A percentile compares a stretch with the other conserved stretches of the same genome.
phyloP scores from a whole-genome alignment of 768 basidiomycete species.

The Tricholoma furcatifolium region DNA sequence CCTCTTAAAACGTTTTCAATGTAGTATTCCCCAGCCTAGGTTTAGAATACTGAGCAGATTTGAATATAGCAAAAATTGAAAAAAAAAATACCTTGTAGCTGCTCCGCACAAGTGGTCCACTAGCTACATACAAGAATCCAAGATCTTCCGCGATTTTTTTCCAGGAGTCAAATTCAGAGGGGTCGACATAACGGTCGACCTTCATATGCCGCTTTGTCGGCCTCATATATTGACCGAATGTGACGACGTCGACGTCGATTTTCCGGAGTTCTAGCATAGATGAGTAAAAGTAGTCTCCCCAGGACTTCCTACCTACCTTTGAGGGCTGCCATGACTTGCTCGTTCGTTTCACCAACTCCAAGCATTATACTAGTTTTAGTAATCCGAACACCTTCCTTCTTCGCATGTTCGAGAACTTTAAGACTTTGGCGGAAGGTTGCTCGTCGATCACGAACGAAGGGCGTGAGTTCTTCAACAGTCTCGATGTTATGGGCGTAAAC shows the following conservation, averaged over 20 bases:
- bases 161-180: conserved; percentile 91
- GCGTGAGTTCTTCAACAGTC: conserved; percentile 92
- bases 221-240: conserved; percentile 99
- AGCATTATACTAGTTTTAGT: conserved; percentile 99
- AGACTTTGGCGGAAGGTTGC: conserved; percentile 89
- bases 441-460: conserved; percentile 91
- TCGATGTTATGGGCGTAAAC: conserved; percentile 99
- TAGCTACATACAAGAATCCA: conserved; percentile 97
- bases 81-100: conserved; percentile 84
- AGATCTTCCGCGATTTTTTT: conserved; percentile 85
- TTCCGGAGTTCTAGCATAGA: conserved; percentile 75
- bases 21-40: conserved; percentile 94
- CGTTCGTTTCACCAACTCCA: conserved; percentile 87
- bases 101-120: conserved; percentile 92
- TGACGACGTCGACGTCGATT: conserved; percentile 92
- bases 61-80: neutral
- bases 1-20: conserved; percentile 86
- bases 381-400: conserved; percentile 78
- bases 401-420: conserved; percentile 78
- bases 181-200: conserved; percentile 94
- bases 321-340: conserved; percentile 80
- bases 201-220: conserved; percentile 99
- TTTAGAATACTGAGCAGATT: neutral
- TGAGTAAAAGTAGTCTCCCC: conserved; percentile 6
- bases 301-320: conserved; percentile 43